Conservation (phyloP, 176 grass and related monocot genomes). For the Poa pratensis region DNA sequence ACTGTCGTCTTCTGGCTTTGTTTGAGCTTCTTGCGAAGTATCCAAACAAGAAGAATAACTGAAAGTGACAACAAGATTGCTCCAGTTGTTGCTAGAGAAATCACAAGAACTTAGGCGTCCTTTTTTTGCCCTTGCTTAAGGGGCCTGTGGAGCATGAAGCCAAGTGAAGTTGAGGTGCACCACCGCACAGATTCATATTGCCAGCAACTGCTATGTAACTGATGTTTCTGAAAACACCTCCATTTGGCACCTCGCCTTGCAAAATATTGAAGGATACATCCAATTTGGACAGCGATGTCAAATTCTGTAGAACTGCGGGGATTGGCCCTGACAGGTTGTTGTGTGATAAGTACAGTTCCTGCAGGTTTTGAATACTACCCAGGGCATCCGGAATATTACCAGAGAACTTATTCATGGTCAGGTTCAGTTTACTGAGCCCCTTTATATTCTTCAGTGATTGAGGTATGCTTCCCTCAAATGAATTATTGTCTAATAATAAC, state of each 20-base stretch:
- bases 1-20: no score
- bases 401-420: slow-evolving; percentile 42
- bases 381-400: slow-evolving; percentile 35
- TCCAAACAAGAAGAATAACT: no score
- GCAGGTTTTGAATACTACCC: background rate
- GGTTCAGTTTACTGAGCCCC: slow-evolving; percentile 35
- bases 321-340: slow-evolving; percentile 45
- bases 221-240: background rate
- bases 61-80: no score
- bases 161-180: no score
- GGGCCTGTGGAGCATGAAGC: no score
- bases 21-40: no score
- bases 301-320: slow-evolving; percentile 30
- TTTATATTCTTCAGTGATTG: background rate
- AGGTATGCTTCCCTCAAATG: background rate
- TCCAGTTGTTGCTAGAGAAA: no score
- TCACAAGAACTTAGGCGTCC: no score
- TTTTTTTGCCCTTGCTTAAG: no score
- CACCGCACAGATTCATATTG: background rate
- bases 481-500: background rate
- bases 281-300: background rate
- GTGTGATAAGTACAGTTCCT: slow-evolving; percentile 21
- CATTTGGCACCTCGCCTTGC: background rate
- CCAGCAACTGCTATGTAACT: background rate
- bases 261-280: background rate